phyloP scores from a whole-genome alignment of 768 basidiomycete species.

The Dacryopinax spathularia region DNA sequence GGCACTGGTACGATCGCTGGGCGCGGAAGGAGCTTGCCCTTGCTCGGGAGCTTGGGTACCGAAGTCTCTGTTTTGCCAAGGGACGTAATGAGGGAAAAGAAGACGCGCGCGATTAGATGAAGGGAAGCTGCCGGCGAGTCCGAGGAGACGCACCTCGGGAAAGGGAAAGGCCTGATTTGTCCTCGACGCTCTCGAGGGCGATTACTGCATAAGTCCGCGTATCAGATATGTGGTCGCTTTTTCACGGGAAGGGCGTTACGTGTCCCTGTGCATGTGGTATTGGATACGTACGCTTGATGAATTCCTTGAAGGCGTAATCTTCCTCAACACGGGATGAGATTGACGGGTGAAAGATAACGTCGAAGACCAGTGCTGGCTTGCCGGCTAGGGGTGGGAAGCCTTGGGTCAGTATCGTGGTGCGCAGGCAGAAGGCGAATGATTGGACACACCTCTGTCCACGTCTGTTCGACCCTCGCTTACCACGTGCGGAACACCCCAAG shows the following conservation, averaged over 20 bases:
- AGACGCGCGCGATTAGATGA: neutral
- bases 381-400: constrained; percentile 42
- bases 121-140: neutral
- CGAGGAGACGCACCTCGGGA: constrained; percentile 11
- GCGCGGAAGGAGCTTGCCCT: neutral
- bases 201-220: constrained; percentile 10
- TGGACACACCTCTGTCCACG: constrained; percentile 48
- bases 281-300: constrained; percentile 44
- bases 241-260: neutral
- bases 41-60: neutral
- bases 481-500: constrained; percentile 48
- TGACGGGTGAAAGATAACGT: constrained; percentile 49
- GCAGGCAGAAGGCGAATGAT: neutral
- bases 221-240: neutral
- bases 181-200: constrained; percentile 11
- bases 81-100: neutral
- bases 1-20: neutral
- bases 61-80: neutral
- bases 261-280: neutral
- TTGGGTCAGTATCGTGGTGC: too few relatives aligned
- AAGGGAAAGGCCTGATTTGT: constrained; percentile 12
- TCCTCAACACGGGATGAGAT: constrained; percentile 45
- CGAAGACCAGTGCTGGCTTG: constrained; percentile 54
- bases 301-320: constrained; percentile 52
- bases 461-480: constrained; percentile 50